Evolutionary conservation across 1,139 yeast species (phyloP).

Genomic region (Candida labiduridarum): DNA sequence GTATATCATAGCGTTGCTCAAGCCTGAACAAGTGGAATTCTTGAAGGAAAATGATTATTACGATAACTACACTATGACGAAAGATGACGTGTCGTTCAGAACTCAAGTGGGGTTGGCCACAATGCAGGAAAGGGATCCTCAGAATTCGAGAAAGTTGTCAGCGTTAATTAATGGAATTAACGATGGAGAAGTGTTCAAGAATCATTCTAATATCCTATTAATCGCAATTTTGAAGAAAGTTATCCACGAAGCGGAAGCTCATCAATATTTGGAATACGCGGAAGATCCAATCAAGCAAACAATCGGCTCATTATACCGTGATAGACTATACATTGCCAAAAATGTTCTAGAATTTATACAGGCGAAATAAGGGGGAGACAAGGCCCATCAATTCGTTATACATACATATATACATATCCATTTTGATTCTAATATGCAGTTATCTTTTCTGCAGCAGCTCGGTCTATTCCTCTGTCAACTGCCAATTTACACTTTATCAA

Average conservation of each 20-base stretch:
- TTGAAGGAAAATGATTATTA: constrained; percentile 57
- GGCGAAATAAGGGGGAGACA: neutral
- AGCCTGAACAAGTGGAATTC: constrained; percentile 42
- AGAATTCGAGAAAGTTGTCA: constrained; percentile 28
- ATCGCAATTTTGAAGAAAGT: constrained; percentile 34
- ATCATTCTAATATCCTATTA: constrained; percentile 30
- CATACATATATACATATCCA: too few relatives aligned
- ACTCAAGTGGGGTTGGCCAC: constrained; percentile 76
- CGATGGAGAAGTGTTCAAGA: constrained; percentile 47
- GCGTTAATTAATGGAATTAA: constrained; percentile 41
- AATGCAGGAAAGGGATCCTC: constrained; percentile 47
- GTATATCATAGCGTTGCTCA: constrained; percentile 38
- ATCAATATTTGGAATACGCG: constrained; percentile 19
- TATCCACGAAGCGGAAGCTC: constrained; percentile 23
- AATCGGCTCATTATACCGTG: constrained; percentile 27
- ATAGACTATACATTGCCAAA: constrained; percentile 26
- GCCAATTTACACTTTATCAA: constrained; percentile 50
- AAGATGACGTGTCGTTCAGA: constrained; percentile 63
- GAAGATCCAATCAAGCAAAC: constrained; percentile 21
- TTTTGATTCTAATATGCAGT: constrained; percentile 2
- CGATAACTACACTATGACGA: constrained; percentile 72
- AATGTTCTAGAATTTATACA: constrained; percentile 4
- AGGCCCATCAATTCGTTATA: neutral
- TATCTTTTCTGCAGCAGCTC: constrained; percentile 15
- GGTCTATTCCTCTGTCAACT: constrained; percentile 36